Evolutionary conservation across 2,329 filamentous ascomycete species (phyloP).

Genomic region (Exophiala xenobiotica): DNA sequence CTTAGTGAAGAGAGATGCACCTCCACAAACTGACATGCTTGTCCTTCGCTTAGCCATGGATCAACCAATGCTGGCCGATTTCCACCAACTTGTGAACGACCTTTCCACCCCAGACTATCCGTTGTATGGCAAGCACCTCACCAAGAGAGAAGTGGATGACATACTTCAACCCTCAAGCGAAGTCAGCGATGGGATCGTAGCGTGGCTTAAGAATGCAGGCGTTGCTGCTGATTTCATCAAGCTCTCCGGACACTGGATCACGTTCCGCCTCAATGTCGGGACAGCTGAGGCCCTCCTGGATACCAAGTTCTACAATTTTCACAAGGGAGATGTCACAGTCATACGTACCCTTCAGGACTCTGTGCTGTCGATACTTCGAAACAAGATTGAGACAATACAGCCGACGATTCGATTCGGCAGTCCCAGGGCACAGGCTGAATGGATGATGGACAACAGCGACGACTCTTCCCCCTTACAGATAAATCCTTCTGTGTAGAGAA

Average conservation of each 20-base stretch:
- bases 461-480: background rate
- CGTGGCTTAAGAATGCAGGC: constrained; percentile 57
- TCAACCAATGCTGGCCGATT: constrained; percentile 49
- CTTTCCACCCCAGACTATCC: constrained; percentile 61
- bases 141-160: constrained; percentile 57
- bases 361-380: constrained; percentile 55
- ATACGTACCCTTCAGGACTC: constrained; percentile 62
- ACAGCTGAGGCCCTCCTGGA: constrained; percentile 58
- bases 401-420: constrained; percentile 64
- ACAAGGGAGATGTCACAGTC: constrained; percentile 46
- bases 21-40: constrained; percentile 40
- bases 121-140: constrained; percentile 63
- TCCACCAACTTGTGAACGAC: constrained; percentile 60
- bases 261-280: constrained; percentile 53
- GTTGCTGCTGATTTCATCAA: constrained; percentile 49
- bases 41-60: constrained; percentile 51
- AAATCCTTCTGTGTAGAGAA: constrained; percentile 13
- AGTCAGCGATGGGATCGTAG: constrained; percentile 50
- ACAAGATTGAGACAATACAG: constrained; percentile 62
- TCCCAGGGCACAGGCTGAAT: constrained; percentile 45
- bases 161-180: constrained; percentile 54
- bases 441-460: constrained; percentile 29
- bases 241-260: constrained; percentile 61
- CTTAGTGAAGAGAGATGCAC: background rate
- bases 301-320: constrained; percentile 59